A percentile compares a stretch with the other conserved stretches of the same genome.
Evolutionary conservation across 192 early-diverging fungal species (phyloP).

Genomic region (Coemansia sp.): DNA sequence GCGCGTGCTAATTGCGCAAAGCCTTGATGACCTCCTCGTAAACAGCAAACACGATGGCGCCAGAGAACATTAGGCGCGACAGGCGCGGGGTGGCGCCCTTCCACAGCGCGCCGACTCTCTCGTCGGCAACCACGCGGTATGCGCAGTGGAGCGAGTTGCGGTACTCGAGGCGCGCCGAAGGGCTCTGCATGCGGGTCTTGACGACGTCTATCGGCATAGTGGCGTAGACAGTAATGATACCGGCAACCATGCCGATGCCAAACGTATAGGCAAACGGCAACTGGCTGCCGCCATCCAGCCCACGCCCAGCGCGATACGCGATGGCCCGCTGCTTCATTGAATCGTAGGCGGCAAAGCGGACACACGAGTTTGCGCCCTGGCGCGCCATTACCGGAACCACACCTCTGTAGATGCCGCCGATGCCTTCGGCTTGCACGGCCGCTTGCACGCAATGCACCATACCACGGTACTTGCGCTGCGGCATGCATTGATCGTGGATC

Average conservation of each 20-base stretch:
- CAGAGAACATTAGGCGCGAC: slow-evolving; percentile 68
- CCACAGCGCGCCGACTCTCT: slow-evolving; percentile 88
- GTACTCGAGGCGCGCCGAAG: slow-evolving; percentile 71
- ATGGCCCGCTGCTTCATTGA: slow-evolving; percentile 63
- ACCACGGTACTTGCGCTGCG: slow-evolving; percentile 74
- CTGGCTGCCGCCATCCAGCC: neutral
- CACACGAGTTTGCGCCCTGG: slow-evolving; percentile 95
- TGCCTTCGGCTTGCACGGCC: slow-evolving; percentile 72
- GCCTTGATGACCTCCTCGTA: slow-evolving; percentile 56
- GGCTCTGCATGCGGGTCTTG: slow-evolving; percentile 96
- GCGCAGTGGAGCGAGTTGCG: slow-evolving; percentile 73
- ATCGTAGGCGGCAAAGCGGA: slow-evolving; percentile 88
- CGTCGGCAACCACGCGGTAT: slow-evolving; percentile 68
- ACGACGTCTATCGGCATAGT: slow-evolving; percentile 99
- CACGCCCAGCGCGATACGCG: neutral
- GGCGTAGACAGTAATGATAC: slow-evolving; percentile 90
- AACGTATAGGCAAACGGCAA: slow-evolving; percentile 63
- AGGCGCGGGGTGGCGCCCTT: slow-evolving; percentile 93
- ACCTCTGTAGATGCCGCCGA: slow-evolving; percentile 87
- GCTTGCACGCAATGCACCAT: slow-evolving; percentile 71
- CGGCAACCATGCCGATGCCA: slow-evolving; percentile 81
- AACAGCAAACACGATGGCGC: slow-evolving; percentile 57
- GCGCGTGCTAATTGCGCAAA: slow-evolving; percentile 12
- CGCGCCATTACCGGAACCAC: slow-evolving; percentile 89
- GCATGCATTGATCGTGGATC: slow-evolving; percentile 85